These are phyloP conservation scores for Aureobasidium sp. DNA, from an alignment of 2,329 filamentous ascomycete species.

Conservation along the genomic window DNA sequence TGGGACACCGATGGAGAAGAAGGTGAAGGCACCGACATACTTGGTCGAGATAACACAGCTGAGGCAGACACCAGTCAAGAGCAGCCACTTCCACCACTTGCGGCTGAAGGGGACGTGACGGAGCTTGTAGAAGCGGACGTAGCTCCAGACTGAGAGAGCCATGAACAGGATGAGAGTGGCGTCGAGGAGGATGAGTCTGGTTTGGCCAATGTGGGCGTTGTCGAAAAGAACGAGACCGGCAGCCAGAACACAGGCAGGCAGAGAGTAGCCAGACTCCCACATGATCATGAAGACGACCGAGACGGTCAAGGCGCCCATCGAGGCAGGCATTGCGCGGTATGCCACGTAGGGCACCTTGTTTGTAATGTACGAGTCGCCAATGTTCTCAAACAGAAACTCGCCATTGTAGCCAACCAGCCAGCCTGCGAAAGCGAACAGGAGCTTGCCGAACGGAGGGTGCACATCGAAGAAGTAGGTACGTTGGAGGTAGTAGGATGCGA, in stretches of 20 bases:
- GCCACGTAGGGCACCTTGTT: constrained; percentile 98
- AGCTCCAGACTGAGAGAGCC: constrained; percentile 87
- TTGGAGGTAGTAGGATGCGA: constrained; percentile 71
- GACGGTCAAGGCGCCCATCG: constrained; percentile 85
- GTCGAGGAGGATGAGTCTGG: constrained; percentile 87
- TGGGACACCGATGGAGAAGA: constrained; percentile 91
- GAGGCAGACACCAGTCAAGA: constrained; percentile 86
- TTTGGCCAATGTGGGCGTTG: constrained; percentile 96
- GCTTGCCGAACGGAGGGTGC: constrained; percentile 95
- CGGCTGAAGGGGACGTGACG: constrained; percentile 80
- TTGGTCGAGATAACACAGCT: constrained; percentile 98
- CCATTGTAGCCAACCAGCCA: constrained; percentile 98
- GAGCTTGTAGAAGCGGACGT: constrained; percentile 96
- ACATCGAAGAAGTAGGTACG: constrained; percentile 99
- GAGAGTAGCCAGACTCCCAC: constrained; percentile 98
- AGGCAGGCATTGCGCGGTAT: constrained; percentile 85
- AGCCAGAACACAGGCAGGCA: constrained; percentile 84
- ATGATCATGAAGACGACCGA: constrained; percentile 95
- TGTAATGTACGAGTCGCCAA: constrained; percentile 93
- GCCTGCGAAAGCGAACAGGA: constrained; percentile 92
- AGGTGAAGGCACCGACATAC: constrained; percentile 94
- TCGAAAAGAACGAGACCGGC: constrained; percentile 84
- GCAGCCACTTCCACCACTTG: constrained; percentile 99
- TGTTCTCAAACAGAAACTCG: constrained; percentile 97
- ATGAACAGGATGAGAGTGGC: constrained; percentile 92